A percentile compares a stretch with the other conserved stretches of the same genome.
Conservation (phyloP, 1,284 basidiomycete genomes). For the Pulveroboletus sp. region DNA sequence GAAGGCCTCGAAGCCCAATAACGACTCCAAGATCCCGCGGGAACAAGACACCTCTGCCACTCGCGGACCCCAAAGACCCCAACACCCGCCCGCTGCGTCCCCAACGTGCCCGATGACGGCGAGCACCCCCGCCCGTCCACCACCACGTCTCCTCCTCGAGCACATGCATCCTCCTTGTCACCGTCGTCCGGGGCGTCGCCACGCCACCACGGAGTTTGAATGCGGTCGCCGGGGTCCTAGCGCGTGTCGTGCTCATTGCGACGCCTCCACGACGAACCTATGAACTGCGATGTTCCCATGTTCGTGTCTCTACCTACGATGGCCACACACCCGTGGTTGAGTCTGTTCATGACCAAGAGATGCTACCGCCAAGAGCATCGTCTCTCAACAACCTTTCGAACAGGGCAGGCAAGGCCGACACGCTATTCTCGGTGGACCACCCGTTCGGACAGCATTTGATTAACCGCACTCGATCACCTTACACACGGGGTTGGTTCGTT, state of each 20-base stretch:
- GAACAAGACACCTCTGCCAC: slow-evolving; percentile 31
- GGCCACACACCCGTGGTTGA: background rate
- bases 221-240: slow-evolving; percentile 30
- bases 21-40: slow-evolving; percentile 29
- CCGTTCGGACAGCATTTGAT: background rate
- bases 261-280: background rate
- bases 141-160: background rate
- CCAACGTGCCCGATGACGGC: background rate
- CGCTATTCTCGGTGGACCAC: background rate
- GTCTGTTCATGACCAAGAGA: background rate
- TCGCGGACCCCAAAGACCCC: slow-evolving; percentile 19
- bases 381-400: too few species aligned
- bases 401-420: background rate
- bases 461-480: background rate
- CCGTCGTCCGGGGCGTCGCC: slow-evolving; percentile 1
- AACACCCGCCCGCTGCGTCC: background rate
- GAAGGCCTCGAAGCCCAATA: slow-evolving; percentile 29
- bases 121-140: background rate
- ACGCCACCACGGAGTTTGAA: slow-evolving; percentile 34
- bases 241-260: slow-evolving; percentile 5
- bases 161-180: background rate
- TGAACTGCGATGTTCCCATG: too few species aligned
- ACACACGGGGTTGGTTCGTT: background rate
- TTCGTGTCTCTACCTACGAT: background rate
- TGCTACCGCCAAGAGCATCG: background rate